These are phyloP conservation scores for Puccinia triticina DNA, from an alignment of 1,284 basidiomycete genomes.

Conservation along the genomic window DNA sequence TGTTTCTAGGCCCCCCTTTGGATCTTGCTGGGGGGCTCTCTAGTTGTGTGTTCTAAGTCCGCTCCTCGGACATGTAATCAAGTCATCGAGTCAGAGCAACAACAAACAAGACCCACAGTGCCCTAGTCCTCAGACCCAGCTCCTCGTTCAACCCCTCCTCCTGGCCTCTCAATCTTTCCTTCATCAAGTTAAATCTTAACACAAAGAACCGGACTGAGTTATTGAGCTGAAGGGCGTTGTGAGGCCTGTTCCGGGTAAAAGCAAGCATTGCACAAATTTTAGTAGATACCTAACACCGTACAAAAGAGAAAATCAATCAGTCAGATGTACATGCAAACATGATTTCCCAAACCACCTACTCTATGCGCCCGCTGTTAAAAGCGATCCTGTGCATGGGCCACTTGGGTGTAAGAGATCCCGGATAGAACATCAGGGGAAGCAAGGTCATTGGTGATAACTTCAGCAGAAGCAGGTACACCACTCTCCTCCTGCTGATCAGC, in stretches of 20 bases:
- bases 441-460: no score
- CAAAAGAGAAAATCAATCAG: neutral
- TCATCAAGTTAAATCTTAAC: no score
- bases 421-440: neutral
- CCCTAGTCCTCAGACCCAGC: no score
- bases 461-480: neutral
- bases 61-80: no score
- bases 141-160: no score
- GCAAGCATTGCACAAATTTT: neutral
- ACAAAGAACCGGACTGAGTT: neutral
- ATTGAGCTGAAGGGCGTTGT: constrained; percentile 10
- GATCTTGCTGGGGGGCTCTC: no score
- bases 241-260: neutral
- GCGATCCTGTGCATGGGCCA: neutral
- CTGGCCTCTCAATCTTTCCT: no score
- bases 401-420: neutral
- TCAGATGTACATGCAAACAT: no score
- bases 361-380: neutral
- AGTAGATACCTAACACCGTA: neutral
- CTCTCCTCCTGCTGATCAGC: neutral
- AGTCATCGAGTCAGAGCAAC: no score
- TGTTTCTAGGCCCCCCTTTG: no score
- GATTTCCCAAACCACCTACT: neutral
- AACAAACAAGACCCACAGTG: no score
- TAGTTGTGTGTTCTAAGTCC: no score